Evolutionary conservation across 208 protist genomes (phyloP).

Genomic region (Balamuthia mandrillaris): DNA sequence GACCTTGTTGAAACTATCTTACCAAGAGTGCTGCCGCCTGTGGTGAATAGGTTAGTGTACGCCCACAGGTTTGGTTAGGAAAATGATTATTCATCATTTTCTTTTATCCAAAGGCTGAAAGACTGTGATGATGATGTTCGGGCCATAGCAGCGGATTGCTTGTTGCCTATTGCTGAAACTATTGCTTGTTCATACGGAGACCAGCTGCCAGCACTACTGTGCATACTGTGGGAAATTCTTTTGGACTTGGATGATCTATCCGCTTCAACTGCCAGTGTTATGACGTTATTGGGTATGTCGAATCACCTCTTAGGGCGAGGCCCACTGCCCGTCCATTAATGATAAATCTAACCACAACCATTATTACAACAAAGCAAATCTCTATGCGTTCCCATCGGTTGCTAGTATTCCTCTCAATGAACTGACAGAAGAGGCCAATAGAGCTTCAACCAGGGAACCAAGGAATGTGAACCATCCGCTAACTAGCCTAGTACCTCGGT

Average conservation of each 20-base stretch:
- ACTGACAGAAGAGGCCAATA: neutral
- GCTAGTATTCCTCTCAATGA: neutral
- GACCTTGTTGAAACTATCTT: conserved; percentile 52
- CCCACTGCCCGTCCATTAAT: neutral
- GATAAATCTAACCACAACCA: neutral
- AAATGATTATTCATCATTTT: conserved; percentile 23
- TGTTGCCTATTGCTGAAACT: conserved; percentile 53
- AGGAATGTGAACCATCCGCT: neutral
- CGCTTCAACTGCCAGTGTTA: conserved; percentile 60
- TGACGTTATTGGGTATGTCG: conserved; percentile 53
- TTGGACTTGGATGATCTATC: conserved; percentile 73
- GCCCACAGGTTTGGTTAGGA: neutral
- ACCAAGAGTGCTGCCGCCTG: conserved; percentile 35
- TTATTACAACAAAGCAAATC: neutral
- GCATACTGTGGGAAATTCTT: conserved; percentile 71
- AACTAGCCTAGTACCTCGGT: conserved; percentile 45
- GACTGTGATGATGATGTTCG: conserved; percentile 71
- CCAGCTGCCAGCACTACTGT: conserved; percentile 51
- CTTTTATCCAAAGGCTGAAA: conserved; percentile 29
- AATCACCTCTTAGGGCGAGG: neutral
- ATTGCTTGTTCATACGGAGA: neutral
- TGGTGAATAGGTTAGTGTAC: conserved; percentile 22
- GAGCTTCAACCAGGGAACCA: neutral
- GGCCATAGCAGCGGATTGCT: conserved; percentile 60
- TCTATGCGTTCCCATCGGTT: neutral